These are phyloP conservation scores for Penicillium sp. DNA, from an alignment of 2,329 filamentous ascomycete species.

Conservation along the genomic window DNA sequence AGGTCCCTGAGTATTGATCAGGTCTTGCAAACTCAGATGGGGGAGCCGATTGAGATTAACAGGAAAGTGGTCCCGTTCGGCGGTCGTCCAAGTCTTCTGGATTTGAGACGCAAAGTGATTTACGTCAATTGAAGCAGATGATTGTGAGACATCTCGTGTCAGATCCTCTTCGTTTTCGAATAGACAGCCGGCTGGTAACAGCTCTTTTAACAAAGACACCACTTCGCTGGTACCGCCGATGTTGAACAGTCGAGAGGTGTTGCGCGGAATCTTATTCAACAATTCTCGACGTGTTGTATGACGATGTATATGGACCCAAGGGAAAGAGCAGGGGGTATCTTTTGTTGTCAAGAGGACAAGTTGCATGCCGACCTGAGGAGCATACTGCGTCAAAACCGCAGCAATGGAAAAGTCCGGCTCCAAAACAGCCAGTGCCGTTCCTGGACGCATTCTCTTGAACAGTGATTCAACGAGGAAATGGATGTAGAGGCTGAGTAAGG, in stretches of 20 bases:
- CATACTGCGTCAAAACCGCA: constrained; percentile 12
- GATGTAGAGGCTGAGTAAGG: constrained; percentile 17
- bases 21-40: constrained; percentile 2
- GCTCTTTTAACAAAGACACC: not conserved
- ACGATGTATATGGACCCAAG: constrained; percentile 21
- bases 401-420: constrained; percentile 23
- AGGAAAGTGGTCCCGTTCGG: constrained; percentile 6
- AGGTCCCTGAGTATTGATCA: constrained; percentile 7
- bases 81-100: constrained; percentile 7
- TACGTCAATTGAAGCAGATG: not conserved
- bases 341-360: constrained; percentile 21
- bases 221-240: constrained; percentile 5
- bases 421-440: constrained; percentile 15
- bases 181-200: constrained; percentile 10
- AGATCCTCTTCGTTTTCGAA: constrained; percentile 16
- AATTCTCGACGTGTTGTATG: constrained; percentile 17
- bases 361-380: constrained; percentile 12
- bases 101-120: constrained; percentile 5
- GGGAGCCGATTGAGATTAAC: constrained; percentile 13
- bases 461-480: constrained; percentile 16
- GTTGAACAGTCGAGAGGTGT: constrained; percentile 11
- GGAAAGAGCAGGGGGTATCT: constrained; percentile 6
- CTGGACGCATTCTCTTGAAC: constrained; percentile 7
- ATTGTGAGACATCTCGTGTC: constrained; percentile 2
- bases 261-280: constrained; percentile 8